Base-by-base conservation (phyloP, 306 rosid genomes). In the Quercus mongolica region DNA sequence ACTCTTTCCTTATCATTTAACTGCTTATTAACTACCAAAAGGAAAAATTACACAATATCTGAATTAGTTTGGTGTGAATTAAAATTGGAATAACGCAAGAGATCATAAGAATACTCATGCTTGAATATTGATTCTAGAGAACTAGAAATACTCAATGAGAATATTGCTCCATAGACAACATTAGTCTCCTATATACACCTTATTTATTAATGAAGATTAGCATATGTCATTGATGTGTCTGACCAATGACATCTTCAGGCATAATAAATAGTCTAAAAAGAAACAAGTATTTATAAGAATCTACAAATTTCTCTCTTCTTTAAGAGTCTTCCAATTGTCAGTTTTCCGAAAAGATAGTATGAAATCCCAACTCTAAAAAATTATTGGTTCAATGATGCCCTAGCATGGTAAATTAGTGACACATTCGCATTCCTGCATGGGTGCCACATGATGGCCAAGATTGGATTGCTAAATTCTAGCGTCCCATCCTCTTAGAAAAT, bases 1-100 rank as follows among this genome's bases (percentile, higher is more conserved):
- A 94, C 89, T 87, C 99, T 83, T 79, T 94, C 99, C 85, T 94
- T 94, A 65, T 94, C 99, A 80, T 94, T 94, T 81, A 94, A 83
- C 87, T 92, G 99, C 90, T 94, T 94, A 77, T 94, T 94, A 19
- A 94, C 99, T 94, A 84, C 87, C 79, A 76, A 41, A 76, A 69
- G 55, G 6, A 74, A 63, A 71, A 55, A 31, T 70, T 35, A 72
- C 55, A 65, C 21, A 26, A 72, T 76, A 58, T 77, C 70, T 21
- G 35, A 20, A 65, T 72, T 74, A 65, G 72, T 30, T 79, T 17
- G 56, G 73, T 78, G 72, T 67, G 55, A 75, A 41, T 35, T 49
- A 1, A 35, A 3, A 18, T 18, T 10, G 51, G 21, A 64, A 18
- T 73, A 28, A 73, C 1, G 0, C 6, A 49, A 67, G 70, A 35